Conservation (phyloP, 228 moss, liverwort and hornwort genomes). For the Sphagnum magellanicum region DNA sequence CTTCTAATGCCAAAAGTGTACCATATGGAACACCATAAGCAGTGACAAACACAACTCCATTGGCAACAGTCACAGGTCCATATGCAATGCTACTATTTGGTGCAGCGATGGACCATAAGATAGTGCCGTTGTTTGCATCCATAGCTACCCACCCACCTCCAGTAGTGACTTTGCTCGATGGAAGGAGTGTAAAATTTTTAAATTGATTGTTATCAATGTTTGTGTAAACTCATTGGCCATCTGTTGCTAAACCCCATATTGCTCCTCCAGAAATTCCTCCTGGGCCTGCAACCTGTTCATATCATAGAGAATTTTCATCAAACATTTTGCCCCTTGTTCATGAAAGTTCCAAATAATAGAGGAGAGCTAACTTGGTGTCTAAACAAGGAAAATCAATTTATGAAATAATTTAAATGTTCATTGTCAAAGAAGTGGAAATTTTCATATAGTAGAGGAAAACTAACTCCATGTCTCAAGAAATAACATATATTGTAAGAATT, state of each 20-base stretch:
- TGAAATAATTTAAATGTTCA: too few relatives aligned
- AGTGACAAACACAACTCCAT: conserved; percentile 17
- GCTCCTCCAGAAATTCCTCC: conserved; percentile 16
- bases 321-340: not conserved
- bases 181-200: conserved; percentile 11
- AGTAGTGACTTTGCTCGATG: conserved; percentile 8
- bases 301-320: not conserved
- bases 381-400: not conserved
- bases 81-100: not conserved
- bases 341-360: not conserved
- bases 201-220: conserved; percentile 7
- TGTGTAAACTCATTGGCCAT: conserved; percentile 21
- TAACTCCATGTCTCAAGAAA: too few relatives aligned
- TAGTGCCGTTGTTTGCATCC: conserved; percentile 12
- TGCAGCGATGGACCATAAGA: conserved; percentile 22
- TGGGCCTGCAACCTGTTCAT: conserved; percentile 24
- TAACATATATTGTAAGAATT: too few relatives aligned
- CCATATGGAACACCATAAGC: not conserved
- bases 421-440: too few relatives aligned
- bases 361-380: too few relatives aligned
- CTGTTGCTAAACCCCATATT: conserved; percentile 27
- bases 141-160: conserved; percentile 30
- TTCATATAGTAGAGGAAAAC: too few relatives aligned
- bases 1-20: conserved; percentile 22
- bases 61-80: conserved; percentile 17